A percentile compares a stretch with the other conserved stretches of the same genome.
Conservation (phyloP, 208 protist species). For the Trichomonas tenax region DNA sequence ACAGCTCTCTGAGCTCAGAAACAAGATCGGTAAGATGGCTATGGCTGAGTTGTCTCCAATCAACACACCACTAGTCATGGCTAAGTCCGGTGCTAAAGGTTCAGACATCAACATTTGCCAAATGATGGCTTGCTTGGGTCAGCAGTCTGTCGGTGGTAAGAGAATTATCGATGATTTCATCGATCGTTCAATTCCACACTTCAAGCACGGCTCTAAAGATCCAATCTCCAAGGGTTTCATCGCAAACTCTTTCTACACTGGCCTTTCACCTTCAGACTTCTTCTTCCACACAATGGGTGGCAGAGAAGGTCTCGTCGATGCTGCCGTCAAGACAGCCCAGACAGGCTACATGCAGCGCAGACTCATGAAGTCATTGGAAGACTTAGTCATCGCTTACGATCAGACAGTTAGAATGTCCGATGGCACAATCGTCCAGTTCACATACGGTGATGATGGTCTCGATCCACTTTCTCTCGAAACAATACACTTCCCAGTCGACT, state of each 20-base stretch:
- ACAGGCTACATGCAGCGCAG: constrained; percentile 99
- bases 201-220: constrained; percentile 60
- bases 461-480: constrained; percentile 87
- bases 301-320: constrained; percentile 79
- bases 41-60: constrained; percentile 66
- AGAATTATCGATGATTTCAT: constrained; percentile 92
- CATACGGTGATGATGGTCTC: constrained; percentile 93
- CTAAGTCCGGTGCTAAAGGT: constrained; percentile 82
- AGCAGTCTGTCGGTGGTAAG: constrained; percentile 88
- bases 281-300: constrained; percentile 98
- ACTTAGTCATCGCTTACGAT: constrained; percentile 74
- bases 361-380: constrained; percentile 74
- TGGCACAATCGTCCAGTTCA: constrained; percentile 47
- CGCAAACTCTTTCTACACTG: constrained; percentile 89
- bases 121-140: constrained; percentile 88
- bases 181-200: constrained; percentile 91
- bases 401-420: constrained; percentile 75
- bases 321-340: constrained; percentile 98
- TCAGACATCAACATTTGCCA: constrained; percentile 98
- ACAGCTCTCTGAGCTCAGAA: constrained; percentile 83
- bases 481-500: not conserved
- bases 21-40: constrained; percentile 79
- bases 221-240: constrained; percentile 91
- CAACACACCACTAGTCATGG: constrained; percentile 98
- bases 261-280: constrained; percentile 90